phyloP scores from a whole-genome alignment of 192 early-diverging fungal genomes.

The Coemansia reversa region DNA sequence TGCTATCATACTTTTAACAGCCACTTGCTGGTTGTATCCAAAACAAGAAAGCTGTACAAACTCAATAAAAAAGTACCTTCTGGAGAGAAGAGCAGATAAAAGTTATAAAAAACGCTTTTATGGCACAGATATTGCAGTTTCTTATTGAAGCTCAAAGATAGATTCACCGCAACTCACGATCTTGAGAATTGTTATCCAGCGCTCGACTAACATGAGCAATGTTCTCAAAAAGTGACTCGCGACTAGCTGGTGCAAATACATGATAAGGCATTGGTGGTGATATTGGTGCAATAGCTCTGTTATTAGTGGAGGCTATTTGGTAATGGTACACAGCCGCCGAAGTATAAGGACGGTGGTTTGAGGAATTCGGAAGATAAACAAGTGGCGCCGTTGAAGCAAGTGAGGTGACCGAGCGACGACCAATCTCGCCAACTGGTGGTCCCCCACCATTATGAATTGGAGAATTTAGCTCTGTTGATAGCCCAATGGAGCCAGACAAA shows the following conservation, averaged over 20 bases:
- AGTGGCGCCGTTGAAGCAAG: background rate
- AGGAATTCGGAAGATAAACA: background rate
- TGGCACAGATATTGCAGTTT: background rate
- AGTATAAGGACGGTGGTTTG: constrained; percentile 17
- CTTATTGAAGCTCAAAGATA: background rate
- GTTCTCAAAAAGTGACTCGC: constrained; percentile 32
- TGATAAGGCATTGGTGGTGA: constrained; percentile 45
- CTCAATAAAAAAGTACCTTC: too few relatives aligned
- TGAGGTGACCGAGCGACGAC: constrained; percentile 5
- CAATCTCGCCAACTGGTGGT: background rate
- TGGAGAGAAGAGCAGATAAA: too few relatives aligned
- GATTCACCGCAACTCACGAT: background rate
- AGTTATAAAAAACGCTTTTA: background rate
- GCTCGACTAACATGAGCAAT: constrained; percentile 21
- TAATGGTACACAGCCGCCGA: constrained; percentile 8
- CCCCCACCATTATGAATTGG: background rate
- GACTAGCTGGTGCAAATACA: constrained; percentile 46
- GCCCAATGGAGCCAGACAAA: constrained; percentile 8
- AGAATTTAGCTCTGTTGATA: constrained; percentile 10
- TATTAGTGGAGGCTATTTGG: background rate
- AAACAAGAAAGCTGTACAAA: too few relatives aligned
- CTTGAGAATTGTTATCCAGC: background rate
- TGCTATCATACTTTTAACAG: too few relatives aligned
- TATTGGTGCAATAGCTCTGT: constrained; percentile 14
- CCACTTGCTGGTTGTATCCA: too few relatives aligned